phyloP scores from a whole-genome alignment of 805 yeast genomes.

The Sporopachydermia lactativora region DNA sequence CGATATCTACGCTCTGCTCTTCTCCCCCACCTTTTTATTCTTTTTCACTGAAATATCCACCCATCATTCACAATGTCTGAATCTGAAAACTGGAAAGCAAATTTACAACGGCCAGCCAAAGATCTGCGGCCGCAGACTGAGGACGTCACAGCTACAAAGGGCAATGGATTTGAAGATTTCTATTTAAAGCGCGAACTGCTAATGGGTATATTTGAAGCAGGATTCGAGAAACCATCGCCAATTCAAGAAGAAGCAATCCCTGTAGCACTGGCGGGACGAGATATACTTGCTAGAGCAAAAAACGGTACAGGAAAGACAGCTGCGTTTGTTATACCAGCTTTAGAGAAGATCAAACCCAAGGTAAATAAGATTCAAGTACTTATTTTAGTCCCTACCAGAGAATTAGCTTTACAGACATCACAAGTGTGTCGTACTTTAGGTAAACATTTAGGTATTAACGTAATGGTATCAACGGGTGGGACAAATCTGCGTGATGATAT shows the following conservation, averaged over 20 bases:
- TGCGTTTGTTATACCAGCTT: conserved; percentile 86
- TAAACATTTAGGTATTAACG: conserved; percentile 79
- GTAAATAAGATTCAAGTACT: conserved; percentile 77
- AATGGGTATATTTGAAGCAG: conserved; percentile 98
- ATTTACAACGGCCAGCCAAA: conserved; percentile 62
- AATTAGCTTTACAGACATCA: conserved; percentile 92
- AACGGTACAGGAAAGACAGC: conserved; percentile 99
- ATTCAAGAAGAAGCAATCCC: conserved; percentile 97
- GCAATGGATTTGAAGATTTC: conserved; percentile 84
- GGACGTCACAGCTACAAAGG: conserved; percentile 86
- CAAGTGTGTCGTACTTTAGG: conserved; percentile 95
- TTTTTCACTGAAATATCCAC: no score
- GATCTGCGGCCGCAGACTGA: conserved; percentile 96
- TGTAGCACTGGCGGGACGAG: conserved; percentile 88
- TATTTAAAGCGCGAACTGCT: conserved; percentile 80
- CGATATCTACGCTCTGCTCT: no score
- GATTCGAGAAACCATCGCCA: conserved; percentile 96
- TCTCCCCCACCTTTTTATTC: no score
- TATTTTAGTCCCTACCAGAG: conserved; percentile 94
- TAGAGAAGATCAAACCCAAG: conserved; percentile 81
- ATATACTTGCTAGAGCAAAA: conserved; percentile 92
- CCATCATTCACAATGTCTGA: conserved; percentile 19
- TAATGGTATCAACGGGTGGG: conserved; percentile 99
- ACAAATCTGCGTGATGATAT: conserved; percentile 90
- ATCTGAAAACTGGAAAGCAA: conserved; percentile 49